Evolutionary conservation across 2,329 filamentous ascomycete genomes (phyloP).

Genomic region (Fusarium abutilonis): DNA sequence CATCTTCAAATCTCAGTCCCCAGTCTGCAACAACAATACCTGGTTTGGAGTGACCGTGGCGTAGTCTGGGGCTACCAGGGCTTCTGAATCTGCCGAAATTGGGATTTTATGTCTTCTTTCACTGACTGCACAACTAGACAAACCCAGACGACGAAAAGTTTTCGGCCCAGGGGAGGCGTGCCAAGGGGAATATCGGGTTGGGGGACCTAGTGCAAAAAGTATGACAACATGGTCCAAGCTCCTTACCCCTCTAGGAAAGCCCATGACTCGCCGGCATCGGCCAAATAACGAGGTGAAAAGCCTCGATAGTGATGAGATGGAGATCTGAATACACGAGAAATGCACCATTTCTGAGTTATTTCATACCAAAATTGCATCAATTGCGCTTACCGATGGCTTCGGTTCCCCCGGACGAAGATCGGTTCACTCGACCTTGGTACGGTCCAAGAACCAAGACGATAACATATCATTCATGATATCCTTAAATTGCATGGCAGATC

Average conservation of each 20-base stretch:
- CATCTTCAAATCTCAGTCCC: slow-evolving; percentile 14
- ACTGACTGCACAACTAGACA: slow-evolving; percentile 1
- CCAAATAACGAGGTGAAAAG: slow-evolving; percentile 1
- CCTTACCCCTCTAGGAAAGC: slow-evolving; percentile 41
- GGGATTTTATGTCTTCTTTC: slow-evolving; percentile 24
- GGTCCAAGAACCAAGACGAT: slow-evolving; percentile 3
- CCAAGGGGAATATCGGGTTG: slow-evolving; percentile 42
- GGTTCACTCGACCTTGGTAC: slow-evolving; percentile 23
- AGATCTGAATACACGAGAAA: too few relatives aligned
- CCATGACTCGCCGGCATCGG: slow-evolving; percentile 20
- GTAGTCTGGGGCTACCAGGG: slow-evolving; percentile 34
- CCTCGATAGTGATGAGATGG: not conserved
- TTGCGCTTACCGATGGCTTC: slow-evolving; percentile 4
- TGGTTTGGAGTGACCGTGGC: slow-evolving; percentile 9
- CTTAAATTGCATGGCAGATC: slow-evolving; percentile 16
- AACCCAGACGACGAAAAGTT: slow-evolving; percentile 37
- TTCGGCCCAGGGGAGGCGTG: slow-evolving; percentile 42
- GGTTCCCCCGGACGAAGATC: not conserved
- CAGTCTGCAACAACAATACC: not conserved
- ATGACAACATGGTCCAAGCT: slow-evolving; percentile 37
- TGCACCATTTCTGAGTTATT: not conserved
- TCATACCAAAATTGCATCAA: not conserved
- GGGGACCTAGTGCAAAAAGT: slow-evolving; percentile 38
- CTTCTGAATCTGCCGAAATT: slow-evolving; percentile 30
- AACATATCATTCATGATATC: not conserved